These are phyloP conservation scores for Sanghuangporus weigelae DNA, from an alignment of 1,284 basidiomycete genomes.

Conservation along the genomic window DNA sequence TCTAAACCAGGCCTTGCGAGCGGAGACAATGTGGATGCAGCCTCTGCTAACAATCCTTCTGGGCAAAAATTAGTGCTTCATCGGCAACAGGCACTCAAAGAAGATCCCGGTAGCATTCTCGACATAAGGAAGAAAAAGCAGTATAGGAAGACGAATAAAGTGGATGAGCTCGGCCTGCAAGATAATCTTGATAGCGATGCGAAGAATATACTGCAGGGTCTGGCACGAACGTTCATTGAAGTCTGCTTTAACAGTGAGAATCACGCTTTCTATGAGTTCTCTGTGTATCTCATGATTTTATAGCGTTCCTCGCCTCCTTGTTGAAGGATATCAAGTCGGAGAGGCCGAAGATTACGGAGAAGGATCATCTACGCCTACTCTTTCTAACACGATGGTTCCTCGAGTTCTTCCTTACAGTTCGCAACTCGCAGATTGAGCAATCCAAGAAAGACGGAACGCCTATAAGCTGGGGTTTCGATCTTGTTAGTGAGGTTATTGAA, in stretches of 20 bases:
- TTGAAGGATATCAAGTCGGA: conserved; percentile 91
- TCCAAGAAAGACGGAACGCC: conserved; percentile 24
- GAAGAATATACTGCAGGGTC: conserved; percentile 56
- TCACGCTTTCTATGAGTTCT: conserved; percentile 5
- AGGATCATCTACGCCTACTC: conserved; percentile 82
- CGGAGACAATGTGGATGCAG: conserved; percentile 24
- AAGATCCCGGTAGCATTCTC: conserved; percentile 70
- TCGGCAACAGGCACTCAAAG: conserved; percentile 74
- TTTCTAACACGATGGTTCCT: conserved; percentile 86
- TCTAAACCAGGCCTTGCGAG: conserved; percentile 33
- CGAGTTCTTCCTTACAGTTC: conserved; percentile 74
- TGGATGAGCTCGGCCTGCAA: conserved; percentile 68
- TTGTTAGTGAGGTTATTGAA: conserved; percentile 82
- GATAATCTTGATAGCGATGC: conserved; percentile 74
- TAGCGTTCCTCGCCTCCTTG: conserved; percentile 81
- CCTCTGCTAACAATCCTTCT: conserved; percentile 27
- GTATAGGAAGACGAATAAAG: conserved; percentile 57
- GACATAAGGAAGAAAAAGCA: conserved; percentile 73
- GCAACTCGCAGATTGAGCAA: conserved; percentile 37
- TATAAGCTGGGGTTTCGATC: conserved; percentile 58
- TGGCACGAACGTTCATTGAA: conserved; percentile 71
- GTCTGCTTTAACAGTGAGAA: conserved; percentile 81
- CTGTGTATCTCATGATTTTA: conserved; percentile 37
- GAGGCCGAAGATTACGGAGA: conserved; percentile 82
- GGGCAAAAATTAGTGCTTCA: conserved; percentile 63